phyloP scores from a whole-genome alignment of 2,329 filamentous ascomycete genomes.

The Aureobasidium sp. region DNA sequence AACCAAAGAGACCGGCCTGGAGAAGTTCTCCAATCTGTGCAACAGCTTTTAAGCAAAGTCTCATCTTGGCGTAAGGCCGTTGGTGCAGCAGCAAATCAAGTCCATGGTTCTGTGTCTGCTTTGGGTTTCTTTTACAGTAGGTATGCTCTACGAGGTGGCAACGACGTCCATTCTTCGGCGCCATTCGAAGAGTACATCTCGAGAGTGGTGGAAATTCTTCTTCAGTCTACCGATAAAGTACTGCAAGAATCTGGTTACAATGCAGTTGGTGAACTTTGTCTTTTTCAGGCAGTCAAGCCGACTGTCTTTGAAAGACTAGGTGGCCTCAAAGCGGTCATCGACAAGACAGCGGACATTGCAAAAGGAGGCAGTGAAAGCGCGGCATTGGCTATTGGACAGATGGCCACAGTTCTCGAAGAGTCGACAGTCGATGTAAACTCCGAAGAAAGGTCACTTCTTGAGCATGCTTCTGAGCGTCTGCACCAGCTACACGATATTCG shows the following conservation, averaged over 20 bases:
- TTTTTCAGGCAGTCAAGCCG: conserved; percentile 50
- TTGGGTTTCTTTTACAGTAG: conserved; percentile 54
- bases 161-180: conserved; percentile 4
- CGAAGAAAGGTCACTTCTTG: conserved; percentile 38
- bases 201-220: conserved; percentile 46
- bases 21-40: conserved; percentile 39
- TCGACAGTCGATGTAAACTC: conserved; percentile 29
- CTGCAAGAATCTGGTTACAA: conserved; percentile 52
- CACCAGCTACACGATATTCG: conserved; percentile 77
- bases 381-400: conserved; percentile 70
- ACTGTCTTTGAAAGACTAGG: conserved; percentile 21
- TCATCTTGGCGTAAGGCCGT: conserved; percentile 52
- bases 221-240: conserved; percentile 47
- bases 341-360: conserved; percentile 59
- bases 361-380: conserved; percentile 77
- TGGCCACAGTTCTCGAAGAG: conserved; percentile 58
- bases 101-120: conserved; percentile 55
- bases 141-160: conserved; percentile 41
- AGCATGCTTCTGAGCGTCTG: conserved; percentile 58
- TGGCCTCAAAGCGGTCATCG: conserved; percentile 40
- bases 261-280: conserved; percentile 55
- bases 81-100: conserved; percentile 52
- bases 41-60: conserved; percentile 42
- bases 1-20: conserved; percentile 33
- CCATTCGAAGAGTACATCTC: conserved; percentile 37